Percentiles rank a stretch among this genome's conserved stretches.
Evolutionary conservation across 2,329 filamentous ascomycete species (phyloP).

Genomic region (Ambrosiella cleistominuta): DNA sequence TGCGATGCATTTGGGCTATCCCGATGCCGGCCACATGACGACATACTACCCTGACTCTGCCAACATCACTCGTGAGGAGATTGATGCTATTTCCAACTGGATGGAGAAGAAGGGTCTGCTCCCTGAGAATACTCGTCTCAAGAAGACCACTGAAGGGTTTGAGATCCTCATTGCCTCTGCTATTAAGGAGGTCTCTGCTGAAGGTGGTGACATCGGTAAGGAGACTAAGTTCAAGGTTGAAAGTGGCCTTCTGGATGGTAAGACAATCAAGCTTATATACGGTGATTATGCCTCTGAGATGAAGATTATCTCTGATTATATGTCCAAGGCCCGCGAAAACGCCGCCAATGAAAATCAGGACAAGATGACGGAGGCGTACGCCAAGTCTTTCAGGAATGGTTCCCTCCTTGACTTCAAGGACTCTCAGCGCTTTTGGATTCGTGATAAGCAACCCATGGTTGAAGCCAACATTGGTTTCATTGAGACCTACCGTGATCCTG

Average conservation of each 20-base stretch:
- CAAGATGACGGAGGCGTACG: conserved; percentile 57
- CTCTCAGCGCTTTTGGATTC: conserved; percentile 65
- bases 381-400: conserved; percentile 55
- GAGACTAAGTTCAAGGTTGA: conserved; percentile 42
- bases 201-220: conserved; percentile 52
- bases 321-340: conserved; percentile 49
- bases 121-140: conserved; percentile 59
- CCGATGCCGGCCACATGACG: conserved; percentile 58
- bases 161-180: conserved; percentile 62
- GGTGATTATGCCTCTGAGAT: conserved; percentile 61
- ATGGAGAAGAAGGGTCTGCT: conserved; percentile 55
- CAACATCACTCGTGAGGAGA: conserved; percentile 57
- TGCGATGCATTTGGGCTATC: conserved; percentile 59
- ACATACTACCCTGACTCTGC: conserved; percentile 68
- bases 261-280: conserved; percentile 53
- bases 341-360: conserved; percentile 58
- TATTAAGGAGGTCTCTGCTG: conserved; percentile 36
- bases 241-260: conserved; percentile 43
- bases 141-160: conserved; percentile 48
- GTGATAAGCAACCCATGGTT: conserved; percentile 63
- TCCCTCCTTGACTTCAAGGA: conserved; percentile 66
- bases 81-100: conserved; percentile 53
- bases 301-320: conserved; percentile 47
- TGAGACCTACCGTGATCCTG: conserved; percentile 70
- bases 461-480: conserved; percentile 74